These are phyloP conservation scores for Mucor irregularis DNA, from an alignment of 371 early-diverging fungal genomes.

Conservation along the genomic window DNA sequence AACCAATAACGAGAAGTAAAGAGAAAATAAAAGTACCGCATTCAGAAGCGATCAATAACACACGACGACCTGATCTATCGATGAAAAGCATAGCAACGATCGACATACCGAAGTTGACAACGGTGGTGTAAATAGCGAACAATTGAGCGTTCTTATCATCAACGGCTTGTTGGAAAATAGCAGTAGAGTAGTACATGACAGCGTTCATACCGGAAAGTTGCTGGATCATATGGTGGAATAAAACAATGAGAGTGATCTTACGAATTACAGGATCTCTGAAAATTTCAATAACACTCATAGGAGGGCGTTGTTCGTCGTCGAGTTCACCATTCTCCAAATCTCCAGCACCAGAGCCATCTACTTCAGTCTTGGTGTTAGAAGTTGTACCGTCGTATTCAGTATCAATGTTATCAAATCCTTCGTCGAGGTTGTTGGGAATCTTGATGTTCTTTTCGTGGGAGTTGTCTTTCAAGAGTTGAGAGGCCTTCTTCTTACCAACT, in stretches of 20 bases:
- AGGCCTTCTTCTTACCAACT: constrained; percentile 12
- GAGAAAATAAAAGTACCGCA: constrained; percentile 60
- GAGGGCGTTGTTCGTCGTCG: constrained; percentile 18
- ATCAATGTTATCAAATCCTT: constrained; percentile 22
- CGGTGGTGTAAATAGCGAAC: constrained; percentile 59
- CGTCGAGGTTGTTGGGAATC: constrained; percentile 2
- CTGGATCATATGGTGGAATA: constrained; percentile 60
- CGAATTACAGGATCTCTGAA: constrained; percentile 46
- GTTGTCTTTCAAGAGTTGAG: constrained; percentile 17
- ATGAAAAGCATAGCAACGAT: constrained; percentile 52
- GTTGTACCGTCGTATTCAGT: neutral
- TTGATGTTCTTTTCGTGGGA: constrained; percentile 15
- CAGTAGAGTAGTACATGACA: constrained; percentile 77
- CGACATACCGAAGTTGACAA: constrained; percentile 65
- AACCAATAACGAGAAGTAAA: constrained; percentile 60
- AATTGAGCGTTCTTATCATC: constrained; percentile 50
- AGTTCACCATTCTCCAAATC: constrained; percentile 12
- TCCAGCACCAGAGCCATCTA: neutral
- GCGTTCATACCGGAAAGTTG: constrained; percentile 90
- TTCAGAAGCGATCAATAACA: constrained; percentile 64
- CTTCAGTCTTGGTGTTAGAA: neutral
- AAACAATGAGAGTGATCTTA: constrained; percentile 57
- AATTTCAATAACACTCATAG: constrained; percentile 38
- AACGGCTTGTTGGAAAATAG: constrained; percentile 54
- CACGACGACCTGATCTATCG: constrained; percentile 30